Evolutionary conservation across 108 stramenopile species (phyloP), one percentile per base, ranked within the genome.

Genomic region (Pseudonitzschia delicatissima): DNA sequence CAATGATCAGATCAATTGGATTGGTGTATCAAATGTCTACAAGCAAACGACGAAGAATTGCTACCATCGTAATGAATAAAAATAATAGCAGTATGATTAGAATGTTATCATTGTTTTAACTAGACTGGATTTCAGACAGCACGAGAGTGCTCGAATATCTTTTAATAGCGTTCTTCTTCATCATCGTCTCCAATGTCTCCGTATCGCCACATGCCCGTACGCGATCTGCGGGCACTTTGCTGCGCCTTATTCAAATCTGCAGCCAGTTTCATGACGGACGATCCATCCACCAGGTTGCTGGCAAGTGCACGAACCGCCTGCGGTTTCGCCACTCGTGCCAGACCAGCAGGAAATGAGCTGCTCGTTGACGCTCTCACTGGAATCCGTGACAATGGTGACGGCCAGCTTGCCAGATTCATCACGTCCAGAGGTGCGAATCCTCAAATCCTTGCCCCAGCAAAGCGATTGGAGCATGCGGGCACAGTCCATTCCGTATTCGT

Each of bases 131-230:
- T 51, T 12, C 13, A 23, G 50, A 51, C 12, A 5, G 11, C 0
- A 51, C 21, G 50, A 44, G 13, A n/a, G 18, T 23, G 7, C 4
- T 3, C 50, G 21, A 27, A 0, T 18, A 42, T 42, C n/a, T 42
- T 42, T 55, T 55, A 55, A 0, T 5, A 55, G 5, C 53, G 29
- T 55, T 55, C 53, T 17, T 86, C 87, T 13, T 84, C 87, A 68
- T 95, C 94, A 25, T 95, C 94, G 66, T 95, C 94, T 36, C 88
- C 87, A 50, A 95, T 82, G 52, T 95, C 94, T 12, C 94, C 94
- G 65, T 95, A 95, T 29, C 85, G 77, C 94, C 94, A 95, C 82
- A 95, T 93, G 17, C 94, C 94, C 48, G 77, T 63, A 53, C 91
- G 90, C 27, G 80, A 69, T 27, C 71, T 77, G 45, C 91, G 83